Percentiles rank a stretch among this genome's conserved stretches.
Evolutionary conservation across 495 filamentous ascomycete genomes (phyloP).

Genomic region (Lophium mytilinum): DNA sequence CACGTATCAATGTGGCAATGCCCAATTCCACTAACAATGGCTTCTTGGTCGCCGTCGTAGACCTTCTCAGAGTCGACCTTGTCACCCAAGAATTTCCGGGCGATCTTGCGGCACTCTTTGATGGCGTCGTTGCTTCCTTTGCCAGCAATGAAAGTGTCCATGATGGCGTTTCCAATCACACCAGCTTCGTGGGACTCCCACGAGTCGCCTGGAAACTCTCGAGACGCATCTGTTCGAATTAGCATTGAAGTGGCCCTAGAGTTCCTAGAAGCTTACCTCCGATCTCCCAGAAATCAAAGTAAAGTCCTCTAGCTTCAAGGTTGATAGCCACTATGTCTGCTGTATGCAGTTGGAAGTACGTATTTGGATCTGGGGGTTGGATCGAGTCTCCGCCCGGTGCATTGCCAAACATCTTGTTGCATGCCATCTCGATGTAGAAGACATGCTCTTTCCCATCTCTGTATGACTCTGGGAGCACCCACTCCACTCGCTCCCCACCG

Average conservation of each 20-base stretch:
- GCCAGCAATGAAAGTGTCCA: conserved; percentile 77
- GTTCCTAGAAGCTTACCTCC: conserved; percentile 38
- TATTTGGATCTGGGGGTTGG: conserved; percentile 78
- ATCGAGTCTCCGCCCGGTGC: conserved; percentile 76
- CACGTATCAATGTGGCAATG: conserved; percentile 97
- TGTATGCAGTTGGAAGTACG: conserved; percentile 61
- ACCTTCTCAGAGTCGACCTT: conserved; percentile 76
- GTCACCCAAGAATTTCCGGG: conserved; percentile 69
- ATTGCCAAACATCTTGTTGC: conserved; percentile 98
- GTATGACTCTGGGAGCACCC: conserved; percentile 74
- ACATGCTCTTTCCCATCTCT: conserved; percentile 77
- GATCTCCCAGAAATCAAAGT: conserved; percentile 92
- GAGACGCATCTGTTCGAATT: conserved; percentile 25
- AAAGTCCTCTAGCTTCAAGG: conserved; percentile 69
- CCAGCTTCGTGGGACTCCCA: conserved; percentile 76
- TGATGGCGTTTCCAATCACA: conserved; percentile 74
- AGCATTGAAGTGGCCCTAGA: too few species aligned
- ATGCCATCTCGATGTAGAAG: conserved; percentile 97
- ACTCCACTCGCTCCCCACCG: conserved; percentile 81
- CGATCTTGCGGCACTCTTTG: conserved; percentile 69
- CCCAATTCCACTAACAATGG: conserved; percentile 79
- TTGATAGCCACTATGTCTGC: conserved; percentile 91
- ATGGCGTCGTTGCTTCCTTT: conserved; percentile 68
- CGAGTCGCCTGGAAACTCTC: conserved; percentile 33
- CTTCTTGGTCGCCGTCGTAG: conserved; percentile 63